Evolutionary conservation across 2,329 filamentous ascomycete species (phyloP).

Genomic region (Lecanicillium sp.): DNA sequence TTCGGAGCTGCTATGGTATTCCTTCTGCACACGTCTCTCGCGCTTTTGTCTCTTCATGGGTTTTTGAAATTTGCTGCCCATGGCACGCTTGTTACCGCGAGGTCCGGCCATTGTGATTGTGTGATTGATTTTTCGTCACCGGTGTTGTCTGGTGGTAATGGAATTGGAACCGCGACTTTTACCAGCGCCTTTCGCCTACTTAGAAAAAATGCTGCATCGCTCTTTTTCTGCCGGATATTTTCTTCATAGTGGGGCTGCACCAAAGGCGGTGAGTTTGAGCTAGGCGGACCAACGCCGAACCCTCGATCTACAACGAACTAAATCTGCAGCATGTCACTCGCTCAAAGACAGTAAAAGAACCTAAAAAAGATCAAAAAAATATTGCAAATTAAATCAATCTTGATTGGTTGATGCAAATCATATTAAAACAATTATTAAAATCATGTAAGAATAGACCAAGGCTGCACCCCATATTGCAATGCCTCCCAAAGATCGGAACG

Average conservation of each 20-base stretch:
- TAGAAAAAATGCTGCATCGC: conserved; percentile 4
- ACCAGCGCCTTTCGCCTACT: not conserved
- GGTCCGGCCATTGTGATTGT: conserved; percentile 27
- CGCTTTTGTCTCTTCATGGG: conserved; percentile 49
- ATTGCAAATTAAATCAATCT: not conserved
- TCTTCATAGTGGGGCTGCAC: conserved; percentile 3
- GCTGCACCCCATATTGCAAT: not conserved
- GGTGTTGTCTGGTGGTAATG: not conserved
- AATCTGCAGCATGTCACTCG: too few species aligned
- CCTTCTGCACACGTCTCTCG: conserved; percentile 29
- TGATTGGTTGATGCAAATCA: too few species aligned
- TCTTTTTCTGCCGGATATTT: conserved; percentile 9
- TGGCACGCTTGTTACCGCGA: conserved; percentile 28
- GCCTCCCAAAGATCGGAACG: not conserved
- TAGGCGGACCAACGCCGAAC: not conserved
- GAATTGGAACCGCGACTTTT: not conserved
- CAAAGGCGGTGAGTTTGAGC: conserved; percentile 3
- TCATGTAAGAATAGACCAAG: not conserved
- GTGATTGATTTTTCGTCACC: not conserved
- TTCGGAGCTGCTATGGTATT: conserved; percentile 50
- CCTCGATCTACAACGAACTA: not conserved
- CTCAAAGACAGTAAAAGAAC: not conserved
- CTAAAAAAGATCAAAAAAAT: not conserved
- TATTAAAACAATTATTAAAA: not conserved
- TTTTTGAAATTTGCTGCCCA: conserved; percentile 27